Base-by-base conservation (phyloP, 768 basidiomycete genomes). In the Serendipita sp. region DNA sequence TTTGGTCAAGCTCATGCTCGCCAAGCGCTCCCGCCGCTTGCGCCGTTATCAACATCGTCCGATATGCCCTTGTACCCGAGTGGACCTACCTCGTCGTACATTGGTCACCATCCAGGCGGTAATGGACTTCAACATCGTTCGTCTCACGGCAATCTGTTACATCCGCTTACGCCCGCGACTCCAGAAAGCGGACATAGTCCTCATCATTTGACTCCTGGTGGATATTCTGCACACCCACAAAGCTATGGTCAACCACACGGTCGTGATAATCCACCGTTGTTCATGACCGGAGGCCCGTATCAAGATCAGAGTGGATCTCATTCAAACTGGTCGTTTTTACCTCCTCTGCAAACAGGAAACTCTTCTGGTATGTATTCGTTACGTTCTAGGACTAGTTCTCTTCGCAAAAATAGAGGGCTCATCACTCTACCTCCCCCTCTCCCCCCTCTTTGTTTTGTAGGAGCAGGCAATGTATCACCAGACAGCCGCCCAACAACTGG, bases 401-500 rank as follows among this genome's bases (percentile, higher is more conserved):
- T 67, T 45, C 56, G 63, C 47, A 83, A 84, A 67, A 84, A 85
- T 69, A 82, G 23, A 82, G 64, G 83, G 83, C 41, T 86, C 86
- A 0, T 23, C 23, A 23, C 23, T 23, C 23, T 23, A 23, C 23
- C 23, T 23, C 23, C 23, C 23, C 23, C 23, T 2, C 23, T 23
- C 23, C 23, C 23, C 23, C 23, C 23, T 23, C 23, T 23, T 23
- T 23, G 23, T 23, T 51, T n/a, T 51, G n/a, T 38, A 60, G 56
- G 56, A 32, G 28, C 28, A 2, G 56, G 56, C 8, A 60, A 60
- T 34, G 73, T 88, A 68, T 91, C 89, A 2, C 89, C 89, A 3
- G 89, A 91, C 72, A 88, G 87, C 74, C 84, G 89, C 62, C 89
- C 89, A 1, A 86, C 85, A 1, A 90, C 89, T 0, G 88, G 89